Evolutionary conservation across 2,329 filamentous ascomycete species (phyloP).

Genomic region (Cryoendolithus antarcticus): DNA sequence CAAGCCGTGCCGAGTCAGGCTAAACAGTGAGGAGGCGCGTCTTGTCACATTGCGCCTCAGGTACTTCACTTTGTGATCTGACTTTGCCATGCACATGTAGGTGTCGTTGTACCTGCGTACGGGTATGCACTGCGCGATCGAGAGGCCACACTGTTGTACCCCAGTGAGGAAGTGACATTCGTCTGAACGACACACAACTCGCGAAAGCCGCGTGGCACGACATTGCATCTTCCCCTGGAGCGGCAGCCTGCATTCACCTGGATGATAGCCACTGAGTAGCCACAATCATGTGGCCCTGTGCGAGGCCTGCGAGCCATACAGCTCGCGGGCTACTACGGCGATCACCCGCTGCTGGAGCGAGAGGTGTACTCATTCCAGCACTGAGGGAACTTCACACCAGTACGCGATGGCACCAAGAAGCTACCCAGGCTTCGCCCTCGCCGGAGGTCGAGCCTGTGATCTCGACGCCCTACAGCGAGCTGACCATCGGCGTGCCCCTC

Average conservation of each 20-base stretch:
- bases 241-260: constrained; percentile 10
- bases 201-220: background rate
- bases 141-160: background rate
- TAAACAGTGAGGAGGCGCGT: constrained; percentile 2
- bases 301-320: constrained; percentile 17
- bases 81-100: background rate
- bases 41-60: background rate
- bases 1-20: constrained; percentile 3
- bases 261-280: constrained; percentile 1
- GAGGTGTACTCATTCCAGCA: constrained; percentile 7
- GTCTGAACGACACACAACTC: constrained; percentile 1
- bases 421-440: constrained; percentile 3
- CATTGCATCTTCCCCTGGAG: background rate
- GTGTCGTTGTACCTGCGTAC: background rate
- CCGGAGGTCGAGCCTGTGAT: constrained; percentile 13
- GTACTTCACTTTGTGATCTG: background rate
- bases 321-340: background rate
- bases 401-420: constrained; percentile 10
- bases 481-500: constrained; percentile 66
- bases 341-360: constrained; percentile 4
- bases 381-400: constrained; percentile 12
- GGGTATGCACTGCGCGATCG: background rate
- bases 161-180: background rate
- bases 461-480: constrained; percentile 49
- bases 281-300: constrained; percentile 20